Evolutionary conservation across 2,329 filamentous ascomycete species (phyloP), one percentile per base, ranked within the genome.

Genomic region (Apiospora phragmitis): DNA sequence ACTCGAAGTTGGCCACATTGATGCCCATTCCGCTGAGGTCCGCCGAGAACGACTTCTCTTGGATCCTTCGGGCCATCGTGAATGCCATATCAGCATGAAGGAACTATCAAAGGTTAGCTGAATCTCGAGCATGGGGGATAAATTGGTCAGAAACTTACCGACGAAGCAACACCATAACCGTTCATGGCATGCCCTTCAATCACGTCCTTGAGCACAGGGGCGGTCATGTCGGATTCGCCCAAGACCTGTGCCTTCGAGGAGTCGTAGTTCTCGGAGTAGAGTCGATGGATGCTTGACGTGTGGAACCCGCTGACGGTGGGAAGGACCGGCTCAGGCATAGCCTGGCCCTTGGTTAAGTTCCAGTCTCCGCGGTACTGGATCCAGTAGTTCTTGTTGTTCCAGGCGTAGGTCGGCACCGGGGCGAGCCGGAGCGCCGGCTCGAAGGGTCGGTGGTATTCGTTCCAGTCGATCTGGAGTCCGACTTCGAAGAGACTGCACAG

Each of bases 371-470:
- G 80, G 77, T 89, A 90, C 75, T 86, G 84, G 55, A 89, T 83
- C 88, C 88, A 90, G 78, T 94, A 94, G 73, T 89, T 91, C 84
- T 93, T 93, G 75, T 89, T 84, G 75, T 94, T 90, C 81, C 92
- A 95, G 0, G 86, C 86, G 78, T 94, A 95, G 1, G 87, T 87
- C 0, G 93, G 93, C 0, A 94, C 82, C 7, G 88, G 83, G 7
- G 93, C 80, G 12, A 94, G 83, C 4, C 80, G 80, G 3, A 83
- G 79, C 16, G 18, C 32, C 0, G 74, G 70, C 26, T 77, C 75
- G 73, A 86, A 87, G 71, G 84, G 82, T 69, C 86, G 82, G 74
- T 93, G 89, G 76, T 88, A 93, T 80, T 94, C 92, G 71, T 90
- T 88, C 88, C 92, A 95, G 77, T 92, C 85, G 71, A 95, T 83